Base-by-base conservation (phyloP, 176 grass and related monocot genomes). In the Saccharum spontaneum region DNA sequence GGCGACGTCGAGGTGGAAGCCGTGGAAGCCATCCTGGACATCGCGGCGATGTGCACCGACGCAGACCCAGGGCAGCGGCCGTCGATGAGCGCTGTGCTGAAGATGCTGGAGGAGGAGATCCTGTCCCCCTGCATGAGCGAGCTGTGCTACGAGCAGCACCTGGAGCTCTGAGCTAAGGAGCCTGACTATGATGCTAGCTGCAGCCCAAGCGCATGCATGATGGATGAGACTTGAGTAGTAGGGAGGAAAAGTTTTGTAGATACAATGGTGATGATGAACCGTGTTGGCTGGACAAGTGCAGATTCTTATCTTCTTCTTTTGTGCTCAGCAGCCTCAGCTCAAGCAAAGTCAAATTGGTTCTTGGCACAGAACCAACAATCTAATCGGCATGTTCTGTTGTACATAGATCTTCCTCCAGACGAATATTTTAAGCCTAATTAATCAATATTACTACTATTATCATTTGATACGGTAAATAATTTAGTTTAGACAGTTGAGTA, bases 61-160 rank as follows among this genome's bases (percentile, higher is more conserved):
- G 91, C 94, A 2, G 92, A 92, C 73, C 93, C 97, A 0, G 81
- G 41, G 1, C 86, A 94, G 34, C 89, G 97, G 4, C 97, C 97
- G 1, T 77, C 94, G 0, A 99, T 99, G 97, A 91, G 89, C 6
- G 86, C 88, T 3, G 94, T 99, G 10, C 67, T 96, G 50, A 94
- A 99, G 44, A 96, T 99, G 94, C 91, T 99, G 7, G 97, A 99
- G 82, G 93, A 99, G 82, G 97, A 96, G 82, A 96, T 96, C 73
- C 79, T 99, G 75, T 91, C 97, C 2, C 97, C 97, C 9, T 93
- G 87, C 79, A 67, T 89, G 73, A 95, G 83, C 71, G 97, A 94
- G 52, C 87, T 91, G 18, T 94, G 89, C 76, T 87, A 94, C 22
- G 92, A 94, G 84, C 80, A 90, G 61, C 89, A 93, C 75, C 78